Evolutionary conservation across 2,329 filamentous ascomycete genomes (phyloP), one percentile per base, ranked within the genome.

Genomic region (Acephala macrosclerotiorum): DNA sequence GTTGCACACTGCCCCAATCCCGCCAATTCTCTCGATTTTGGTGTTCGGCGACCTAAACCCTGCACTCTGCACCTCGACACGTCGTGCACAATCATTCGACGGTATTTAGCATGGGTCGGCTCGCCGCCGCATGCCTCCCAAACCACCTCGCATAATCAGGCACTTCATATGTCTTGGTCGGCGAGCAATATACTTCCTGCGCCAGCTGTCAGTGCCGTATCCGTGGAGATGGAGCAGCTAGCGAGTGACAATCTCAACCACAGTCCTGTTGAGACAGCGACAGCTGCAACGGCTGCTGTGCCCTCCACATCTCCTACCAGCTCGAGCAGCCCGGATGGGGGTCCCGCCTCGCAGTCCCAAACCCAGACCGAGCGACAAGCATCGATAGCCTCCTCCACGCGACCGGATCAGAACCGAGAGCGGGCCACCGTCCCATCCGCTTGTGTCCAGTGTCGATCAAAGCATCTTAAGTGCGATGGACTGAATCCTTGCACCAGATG

Each of bases 401-500:
- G 45, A 36, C 38, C 59, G 33, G 58, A 56, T 49, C 56, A 64
- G 58, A 67, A 69, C 58, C 66, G 63, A 62, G 72, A 73, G 36
- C 67, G 71, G 38, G 67, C 64, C 2, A 73, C 71, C 6, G 71
- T 73, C n/a, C 70, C 70, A 12, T 71, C 72, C 14, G 74, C 74
- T 5, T 76, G 74, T 45, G 69, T 76, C 29, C 66, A 66, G 56
- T 76, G 74, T 66, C 70, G 74, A 16, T 70, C 69, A 12, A 75
- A 92, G 74, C 92, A 94, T 77, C 83, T 94, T 58, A 94, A 93
- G 76, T 94, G 91, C 75, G 90, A 94, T 77, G 91, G 90, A 33
- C 79, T 82, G 42, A 88, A 79, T 36, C 91, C 91, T 14, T 94
- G 92, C 78, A 84, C 85, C 56, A 87, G 92, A 61, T 94, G 91